A percentile compares a stretch with the other conserved stretches of the same genome.
Evolutionary conservation across 306 rosid species (phyloP).

Genomic region (Ammopiptanthus mongolicus): DNA sequence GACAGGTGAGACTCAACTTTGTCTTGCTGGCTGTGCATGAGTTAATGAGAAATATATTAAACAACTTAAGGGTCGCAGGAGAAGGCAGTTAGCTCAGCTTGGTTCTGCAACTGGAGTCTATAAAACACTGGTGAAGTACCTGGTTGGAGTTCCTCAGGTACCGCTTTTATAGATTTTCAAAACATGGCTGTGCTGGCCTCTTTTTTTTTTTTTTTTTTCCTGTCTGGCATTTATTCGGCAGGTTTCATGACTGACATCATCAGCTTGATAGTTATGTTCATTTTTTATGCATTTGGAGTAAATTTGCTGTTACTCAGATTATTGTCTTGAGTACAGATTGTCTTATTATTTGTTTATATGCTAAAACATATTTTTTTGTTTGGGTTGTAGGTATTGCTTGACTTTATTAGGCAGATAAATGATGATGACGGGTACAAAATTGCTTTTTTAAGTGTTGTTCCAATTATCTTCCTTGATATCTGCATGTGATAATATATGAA

Average conservation of each 20-base stretch:
- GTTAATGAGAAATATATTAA: slow-evolving; percentile 23
- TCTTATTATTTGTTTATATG: background rate
- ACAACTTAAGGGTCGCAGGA: slow-evolving; percentile 44
- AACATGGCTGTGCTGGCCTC: background rate
- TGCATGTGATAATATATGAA: background rate
- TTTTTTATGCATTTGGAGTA: slow-evolving; percentile 8
- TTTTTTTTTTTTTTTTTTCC: background rate
- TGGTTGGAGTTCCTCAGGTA: slow-evolving; percentile 99
- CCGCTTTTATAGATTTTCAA: background rate
- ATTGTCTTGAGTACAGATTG: background rate
- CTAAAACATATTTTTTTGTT: slow-evolving; percentile 17
- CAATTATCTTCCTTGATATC: slow-evolving; percentile 6
- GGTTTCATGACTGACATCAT: slow-evolving; percentile 16
- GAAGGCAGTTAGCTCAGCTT: slow-evolving; percentile 86
- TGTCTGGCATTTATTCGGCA: slow-evolving; percentile 1
- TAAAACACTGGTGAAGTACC: slow-evolving; percentile 92
- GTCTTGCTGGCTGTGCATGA: slow-evolving; percentile 11
- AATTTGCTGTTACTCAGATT: slow-evolving; percentile 5
- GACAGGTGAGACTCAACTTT: slow-evolving; percentile 56
- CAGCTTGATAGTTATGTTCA: slow-evolving; percentile 6
- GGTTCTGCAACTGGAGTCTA: slow-evolving; percentile 98
- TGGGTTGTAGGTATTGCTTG: slow-evolving; percentile 78
- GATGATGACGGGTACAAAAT: slow-evolving; percentile 84
- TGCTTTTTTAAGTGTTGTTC: slow-evolving; percentile 8
- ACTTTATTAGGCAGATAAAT: slow-evolving; percentile 74